Percentiles rank a stretch among this genome's conserved stretches.
phyloP scores from a whole-genome alignment of 805 yeast genomes.

The Grigorovia transvaalensis region DNA sequence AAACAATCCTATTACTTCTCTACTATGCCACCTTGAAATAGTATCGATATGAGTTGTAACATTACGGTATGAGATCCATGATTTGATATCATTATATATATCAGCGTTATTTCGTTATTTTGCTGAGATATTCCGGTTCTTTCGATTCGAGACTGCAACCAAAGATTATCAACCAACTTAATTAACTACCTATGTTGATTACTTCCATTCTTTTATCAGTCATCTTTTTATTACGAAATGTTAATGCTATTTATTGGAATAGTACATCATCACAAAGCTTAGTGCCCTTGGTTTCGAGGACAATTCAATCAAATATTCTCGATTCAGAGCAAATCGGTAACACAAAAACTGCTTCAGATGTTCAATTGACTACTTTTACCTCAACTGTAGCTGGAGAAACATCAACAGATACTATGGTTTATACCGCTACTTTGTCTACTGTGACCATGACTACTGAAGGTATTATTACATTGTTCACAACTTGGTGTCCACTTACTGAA shows the following conservation, averaged over 20 bases:
- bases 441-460: slow-evolving; percentile 19
- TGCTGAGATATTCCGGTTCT: not conserved
- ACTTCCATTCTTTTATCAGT: not conserved
- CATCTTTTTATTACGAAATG: not conserved
- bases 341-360: not conserved
- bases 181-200: not conserved
- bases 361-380: not conserved
- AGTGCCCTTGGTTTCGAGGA: not conserved
- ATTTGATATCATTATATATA: too few species aligned
- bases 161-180: not conserved
- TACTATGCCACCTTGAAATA: not conserved
- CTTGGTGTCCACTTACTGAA: slow-evolving; percentile 30
- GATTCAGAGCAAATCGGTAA: not conserved
- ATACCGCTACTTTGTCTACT: slow-evolving; percentile 6
- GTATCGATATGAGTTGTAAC: not conserved
- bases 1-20: not conserved
- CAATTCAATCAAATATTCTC: not conserved
- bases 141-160: not conserved
- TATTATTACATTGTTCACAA: slow-evolving; percentile 23
- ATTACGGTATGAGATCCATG: not conserved
- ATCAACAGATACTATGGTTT: not conserved
- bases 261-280: not conserved
- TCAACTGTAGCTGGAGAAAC: slow-evolving; percentile 3
- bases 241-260: slow-evolving; percentile 1
- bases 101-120: not conserved